Base-by-base conservation (phyloP, 139 green algal species). In the Mychonastes homosphaera region DNA sequence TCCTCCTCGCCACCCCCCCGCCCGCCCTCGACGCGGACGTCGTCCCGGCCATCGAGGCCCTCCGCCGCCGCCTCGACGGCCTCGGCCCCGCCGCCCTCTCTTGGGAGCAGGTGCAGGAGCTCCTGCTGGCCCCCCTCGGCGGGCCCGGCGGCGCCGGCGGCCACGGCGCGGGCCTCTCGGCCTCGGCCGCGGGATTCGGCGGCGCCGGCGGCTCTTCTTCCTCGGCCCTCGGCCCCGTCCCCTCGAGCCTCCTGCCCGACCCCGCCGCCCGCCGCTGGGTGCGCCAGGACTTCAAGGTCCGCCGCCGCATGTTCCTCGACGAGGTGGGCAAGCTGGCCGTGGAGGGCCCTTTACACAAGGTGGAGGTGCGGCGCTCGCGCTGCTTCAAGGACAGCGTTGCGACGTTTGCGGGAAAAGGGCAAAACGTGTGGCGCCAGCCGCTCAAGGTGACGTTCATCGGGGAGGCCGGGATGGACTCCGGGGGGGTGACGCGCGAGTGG, bases 401-500 rank as follows among this genome's bases (percentile, higher is more conserved):
- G 5, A 57, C 67, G 7, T 74, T 79, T 53, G 46, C 44, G 23
- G 65, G 65, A 38, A 79, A 79, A 65, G 68, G 68, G 36, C 62
- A 70, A 13, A 67, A 67, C 12, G 68, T 75, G 35, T 75, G 68
- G 68, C 68, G 68, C 3, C 68, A 75, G 62, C 68, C 68, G 35
- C 57, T 75, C 24, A 75, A 75, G 57, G 62, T 75, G 16, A 74
- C 70, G 6, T 82, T 82, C 58, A 67, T 79, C 26, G 75, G 75
- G 6, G 75, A 82, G 53, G 67, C 67, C 3, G 75, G 75, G 44
- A 82, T 82, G 75, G 75, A 82, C 70, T 72, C 56, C 41, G 75
- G 75, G 19, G 75, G 75, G 30, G 75, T 82, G 24, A 82, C 75
- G 26, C 64, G 75, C 15, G 75, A 82, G 54, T 82, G 75, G 75